These are phyloP conservation scores for Leucocoprinus leucothites DNA, from an alignment of 768 basidiomycete genomes.

Conservation along the genomic window DNA sequence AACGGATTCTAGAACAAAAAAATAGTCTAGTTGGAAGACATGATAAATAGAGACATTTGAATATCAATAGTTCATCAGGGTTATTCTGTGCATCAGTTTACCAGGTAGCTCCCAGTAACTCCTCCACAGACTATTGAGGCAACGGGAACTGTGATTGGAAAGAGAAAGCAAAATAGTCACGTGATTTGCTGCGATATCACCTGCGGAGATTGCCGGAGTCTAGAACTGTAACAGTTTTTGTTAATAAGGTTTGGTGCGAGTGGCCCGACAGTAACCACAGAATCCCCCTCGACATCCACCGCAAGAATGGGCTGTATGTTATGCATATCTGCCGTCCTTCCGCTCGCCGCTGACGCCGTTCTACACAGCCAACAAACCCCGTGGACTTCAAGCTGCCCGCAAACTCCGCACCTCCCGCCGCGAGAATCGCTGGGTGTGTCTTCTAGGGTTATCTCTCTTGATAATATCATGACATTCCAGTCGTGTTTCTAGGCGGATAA, in stretches of 20 bases:
- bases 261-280: conserved; percentile 12
- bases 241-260: conserved; percentile 43
- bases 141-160: neutral
- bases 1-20: too few species aligned
- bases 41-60: too few species aligned
- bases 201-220: conserved; percentile 22
- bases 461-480: conserved; percentile 11
- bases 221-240: conserved; percentile 36
- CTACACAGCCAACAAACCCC: conserved; percentile 89
- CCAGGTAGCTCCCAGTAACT: too few species aligned
- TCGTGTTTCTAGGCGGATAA: conserved; percentile 78
- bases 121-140: too few species aligned
- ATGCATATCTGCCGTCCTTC: conserved; percentile 16
- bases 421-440: conserved; percentile 92
- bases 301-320: conserved; percentile 82
- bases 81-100: too few species aligned
- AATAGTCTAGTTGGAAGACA: too few species aligned
- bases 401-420: conserved; percentile 94
- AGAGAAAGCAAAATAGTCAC: conserved; percentile 1
- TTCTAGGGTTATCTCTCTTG: neutral
- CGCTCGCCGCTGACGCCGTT: conserved; percentile 14
- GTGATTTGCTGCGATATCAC: neutral
- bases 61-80: too few species aligned
- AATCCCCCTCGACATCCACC: conserved; percentile 25
- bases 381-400: conserved; percentile 98